These are phyloP conservation scores for Murraya paniculata DNA, from an alignment of 345 rosid species.

Conservation along the genomic window DNA sequence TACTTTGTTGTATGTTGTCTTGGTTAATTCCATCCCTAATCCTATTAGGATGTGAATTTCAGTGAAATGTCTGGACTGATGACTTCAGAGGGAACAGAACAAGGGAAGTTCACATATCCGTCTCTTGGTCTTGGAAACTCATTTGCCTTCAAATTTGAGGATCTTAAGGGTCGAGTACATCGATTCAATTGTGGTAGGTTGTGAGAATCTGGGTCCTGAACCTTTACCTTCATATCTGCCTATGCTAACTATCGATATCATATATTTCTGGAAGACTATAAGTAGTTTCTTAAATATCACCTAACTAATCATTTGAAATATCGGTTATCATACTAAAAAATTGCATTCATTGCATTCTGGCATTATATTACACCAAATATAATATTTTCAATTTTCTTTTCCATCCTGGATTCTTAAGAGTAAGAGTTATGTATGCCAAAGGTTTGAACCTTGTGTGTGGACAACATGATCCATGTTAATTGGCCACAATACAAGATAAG, in stretches of 20 bases:
- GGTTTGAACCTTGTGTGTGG: not conserved
- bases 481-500: not conserved
- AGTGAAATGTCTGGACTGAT: slow-evolving; percentile 80
- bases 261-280: not conserved
- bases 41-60: slow-evolving; percentile 22
- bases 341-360: not conserved
- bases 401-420: not conserved
- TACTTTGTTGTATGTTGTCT: not conserved
- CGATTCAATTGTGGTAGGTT: slow-evolving; percentile 70
- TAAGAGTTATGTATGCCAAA: not conserved
- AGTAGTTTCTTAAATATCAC: not conserved
- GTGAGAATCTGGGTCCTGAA: slow-evolving; percentile 2
- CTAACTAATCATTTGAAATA: not conserved
- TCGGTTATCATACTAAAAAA: not conserved
- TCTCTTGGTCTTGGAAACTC: slow-evolving; percentile 77
- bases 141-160: slow-evolving; percentile 83
- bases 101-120: slow-evolving; percentile 60
- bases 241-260: not conserved
- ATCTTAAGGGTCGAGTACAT: slow-evolving; percentile 86
- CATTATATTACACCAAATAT: not conserved
- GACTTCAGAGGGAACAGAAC: slow-evolving; percentile 66
- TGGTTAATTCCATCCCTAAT: slow-evolving; percentile 24
- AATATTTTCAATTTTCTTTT: not conserved
- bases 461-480: not conserved
- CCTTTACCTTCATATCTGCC: not conserved